Percentiles rank a stretch among this genome's conserved stretches.
Conservation (phyloP, 2,329 filamentous ascomycete genomes). For the Xylaria digitata region DNA sequence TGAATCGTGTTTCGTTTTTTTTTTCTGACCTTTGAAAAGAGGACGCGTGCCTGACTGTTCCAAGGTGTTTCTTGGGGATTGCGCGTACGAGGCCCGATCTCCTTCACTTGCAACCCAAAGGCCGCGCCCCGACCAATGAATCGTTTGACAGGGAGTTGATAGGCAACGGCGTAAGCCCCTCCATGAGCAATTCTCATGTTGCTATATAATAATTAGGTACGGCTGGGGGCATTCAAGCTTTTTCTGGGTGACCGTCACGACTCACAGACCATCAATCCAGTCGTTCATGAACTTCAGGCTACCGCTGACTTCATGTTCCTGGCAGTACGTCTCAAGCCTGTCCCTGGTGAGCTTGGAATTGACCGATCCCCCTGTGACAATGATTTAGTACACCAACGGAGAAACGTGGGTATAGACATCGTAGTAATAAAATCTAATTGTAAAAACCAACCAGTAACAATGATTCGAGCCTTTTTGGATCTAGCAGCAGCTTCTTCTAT, state of each 20-base stretch:
- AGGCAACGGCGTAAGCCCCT: constrained; percentile 4
- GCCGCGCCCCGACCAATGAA: constrained; percentile 9
- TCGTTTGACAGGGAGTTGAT: neutral
- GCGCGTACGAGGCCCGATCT: constrained; percentile 3
- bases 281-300: neutral
- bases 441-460: neutral
- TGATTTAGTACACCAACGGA: neutral
- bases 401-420: too few relatives aligned
- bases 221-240: too few relatives aligned
- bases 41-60: neutral
- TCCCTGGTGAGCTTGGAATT: neutral
- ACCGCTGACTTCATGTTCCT: neutral
- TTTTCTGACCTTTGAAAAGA: constrained; percentile 11
- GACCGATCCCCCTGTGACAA: neutral
- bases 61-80: neutral
- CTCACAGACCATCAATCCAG: neutral
- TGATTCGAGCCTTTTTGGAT: neutral
- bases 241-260: too few relatives aligned
- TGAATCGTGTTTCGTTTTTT: too few relatives aligned
- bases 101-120: constrained; percentile 7
- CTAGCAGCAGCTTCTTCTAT: neutral
- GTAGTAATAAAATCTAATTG: too few relatives aligned
- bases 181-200: constrained; percentile 5
- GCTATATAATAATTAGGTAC: too few relatives aligned
- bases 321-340: neutral